Evolutionary conservation across 805 yeast genomes (phyloP).

Genomic region (Komagataella mondaviorum): DNA sequence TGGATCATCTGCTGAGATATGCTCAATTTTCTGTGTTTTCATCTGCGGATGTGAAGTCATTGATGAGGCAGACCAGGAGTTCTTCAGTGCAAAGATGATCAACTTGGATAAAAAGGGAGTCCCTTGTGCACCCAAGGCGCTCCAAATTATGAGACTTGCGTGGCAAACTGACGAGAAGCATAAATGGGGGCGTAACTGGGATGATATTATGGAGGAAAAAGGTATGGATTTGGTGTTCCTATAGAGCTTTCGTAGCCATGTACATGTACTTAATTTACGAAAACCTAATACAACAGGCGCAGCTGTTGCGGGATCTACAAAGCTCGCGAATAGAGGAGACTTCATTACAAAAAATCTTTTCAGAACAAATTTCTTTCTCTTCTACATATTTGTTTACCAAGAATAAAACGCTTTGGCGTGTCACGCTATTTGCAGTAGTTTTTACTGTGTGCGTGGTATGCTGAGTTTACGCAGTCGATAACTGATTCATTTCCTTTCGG

Average conservation of each 20-base stretch:
- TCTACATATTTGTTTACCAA: background rate
- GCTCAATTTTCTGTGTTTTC: conserved; percentile 40
- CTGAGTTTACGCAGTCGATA: background rate
- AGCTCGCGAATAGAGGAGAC: background rate
- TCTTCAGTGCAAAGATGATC: conserved; percentile 24
- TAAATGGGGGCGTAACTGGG: background rate
- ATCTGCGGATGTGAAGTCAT: conserved; percentile 46
- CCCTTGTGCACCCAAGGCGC: conserved; percentile 14
- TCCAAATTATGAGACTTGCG: conserved; percentile 31
- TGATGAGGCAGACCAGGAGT: conserved; percentile 19
- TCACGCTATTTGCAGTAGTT: background rate
- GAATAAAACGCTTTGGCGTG: background rate
- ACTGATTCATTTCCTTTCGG: background rate
- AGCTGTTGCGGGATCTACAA: no score
- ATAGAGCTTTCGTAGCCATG: background rate
- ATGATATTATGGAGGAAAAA: background rate
- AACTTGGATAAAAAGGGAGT: conserved; percentile 29
- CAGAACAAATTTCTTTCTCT: conserved; percentile 2
- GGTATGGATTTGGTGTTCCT: background rate
- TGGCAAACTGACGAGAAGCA: conserved; percentile 33
- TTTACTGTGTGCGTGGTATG: background rate
- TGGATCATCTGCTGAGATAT: conserved; percentile 36
- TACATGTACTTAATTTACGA: no score
- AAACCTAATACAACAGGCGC: no score
- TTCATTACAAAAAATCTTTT: background rate